These are phyloP conservation scores for Priceomyces carsonii DNA, from an alignment of 805 yeast genomes.

Conservation along the genomic window DNA sequence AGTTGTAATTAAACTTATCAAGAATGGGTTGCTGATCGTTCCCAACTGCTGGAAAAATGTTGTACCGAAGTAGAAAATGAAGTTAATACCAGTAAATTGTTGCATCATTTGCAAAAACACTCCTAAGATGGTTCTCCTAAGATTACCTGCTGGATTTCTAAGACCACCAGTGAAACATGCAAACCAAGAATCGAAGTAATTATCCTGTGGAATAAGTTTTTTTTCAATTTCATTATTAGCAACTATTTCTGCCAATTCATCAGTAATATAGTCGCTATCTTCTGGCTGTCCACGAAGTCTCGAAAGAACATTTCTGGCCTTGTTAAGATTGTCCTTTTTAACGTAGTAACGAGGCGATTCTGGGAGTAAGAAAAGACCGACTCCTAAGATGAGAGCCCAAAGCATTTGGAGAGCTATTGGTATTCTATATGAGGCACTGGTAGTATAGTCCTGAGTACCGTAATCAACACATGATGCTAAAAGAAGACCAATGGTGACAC, in stretches of 20 bases:
- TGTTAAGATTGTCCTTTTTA: constrained; percentile 24
- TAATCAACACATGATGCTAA: constrained; percentile 40
- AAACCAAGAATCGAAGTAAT: constrained; percentile 25
- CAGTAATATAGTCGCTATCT: constrained; percentile 19
- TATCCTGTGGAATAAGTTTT: constrained; percentile 17
- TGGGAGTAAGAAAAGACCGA: constrained; percentile 37
- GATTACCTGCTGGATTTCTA: constrained; percentile 35
- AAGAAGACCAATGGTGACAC: constrained; percentile 39
- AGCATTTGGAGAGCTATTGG: constrained; percentile 41
- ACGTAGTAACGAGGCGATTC: constrained; percentile 48
- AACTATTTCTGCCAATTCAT: constrained; percentile 17
- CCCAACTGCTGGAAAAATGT: constrained; percentile 65
- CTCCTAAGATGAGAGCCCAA: constrained; percentile 34
- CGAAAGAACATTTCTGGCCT: constrained; percentile 27
- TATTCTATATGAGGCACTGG: constrained; percentile 41
- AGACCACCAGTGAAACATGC: constrained; percentile 29
- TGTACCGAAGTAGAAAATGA: constrained; percentile 87
- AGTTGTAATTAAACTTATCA: constrained; percentile 31
- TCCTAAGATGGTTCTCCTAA: constrained; percentile 55
- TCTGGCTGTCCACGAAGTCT: constrained; percentile 26
- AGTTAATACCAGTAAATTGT: constrained; percentile 89
- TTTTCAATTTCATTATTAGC: constrained; percentile 22
- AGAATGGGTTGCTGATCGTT: constrained; percentile 42
- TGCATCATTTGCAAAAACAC: constrained; percentile 73
- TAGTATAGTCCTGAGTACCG: constrained; percentile 32